phyloP scores from a whole-genome alignment of 306 rosid genomes.

The Canavalia gladiata region DNA sequence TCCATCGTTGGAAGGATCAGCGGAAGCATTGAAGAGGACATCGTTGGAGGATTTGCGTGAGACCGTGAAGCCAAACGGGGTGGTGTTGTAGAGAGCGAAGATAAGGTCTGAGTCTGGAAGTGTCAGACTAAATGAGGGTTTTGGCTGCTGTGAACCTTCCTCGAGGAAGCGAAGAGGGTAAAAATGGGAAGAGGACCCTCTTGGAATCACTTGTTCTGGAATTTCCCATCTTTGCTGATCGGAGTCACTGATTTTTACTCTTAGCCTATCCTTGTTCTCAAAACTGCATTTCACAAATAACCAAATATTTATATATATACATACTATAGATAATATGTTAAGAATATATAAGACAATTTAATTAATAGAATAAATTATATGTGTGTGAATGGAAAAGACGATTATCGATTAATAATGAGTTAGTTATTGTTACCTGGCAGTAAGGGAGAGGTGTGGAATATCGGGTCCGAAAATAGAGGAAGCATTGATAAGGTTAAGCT shows the following conservation, averaged over 20 bases:
- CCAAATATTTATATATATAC: not conserved
- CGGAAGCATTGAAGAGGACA: constrained; percentile 63
- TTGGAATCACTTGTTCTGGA: constrained; percentile 65
- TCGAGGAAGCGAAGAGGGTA: constrained; percentile 25
- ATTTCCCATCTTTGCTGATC: constrained; percentile 75
- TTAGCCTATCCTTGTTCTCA: constrained; percentile 63
- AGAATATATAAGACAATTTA: not conserved
- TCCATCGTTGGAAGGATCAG: constrained; percentile 49
- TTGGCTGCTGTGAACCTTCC: not conserved
- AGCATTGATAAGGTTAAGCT: constrained; percentile 65
- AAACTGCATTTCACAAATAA: constrained; percentile 52
- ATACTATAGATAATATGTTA: not conserved
- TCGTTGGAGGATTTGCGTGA: constrained; percentile 72
- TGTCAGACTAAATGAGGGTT: constrained; percentile 15
- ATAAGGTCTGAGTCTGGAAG: constrained; percentile 67
- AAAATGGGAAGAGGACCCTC: constrained; percentile 27
- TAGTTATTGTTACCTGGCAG: constrained; percentile 61
- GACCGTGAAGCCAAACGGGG: constrained; percentile 79
- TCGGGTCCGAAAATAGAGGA: constrained; percentile 76
- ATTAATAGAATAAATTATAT: not conserved
- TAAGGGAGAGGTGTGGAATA: constrained; percentile 61
- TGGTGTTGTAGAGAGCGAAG: constrained; percentile 70
- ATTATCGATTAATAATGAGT: too few species aligned
- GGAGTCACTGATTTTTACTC: constrained; percentile 69
- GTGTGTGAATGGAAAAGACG: not conserved